Conservation (phyloP, 345 rosid genomes). For the Nephelium lappaceum region DNA sequence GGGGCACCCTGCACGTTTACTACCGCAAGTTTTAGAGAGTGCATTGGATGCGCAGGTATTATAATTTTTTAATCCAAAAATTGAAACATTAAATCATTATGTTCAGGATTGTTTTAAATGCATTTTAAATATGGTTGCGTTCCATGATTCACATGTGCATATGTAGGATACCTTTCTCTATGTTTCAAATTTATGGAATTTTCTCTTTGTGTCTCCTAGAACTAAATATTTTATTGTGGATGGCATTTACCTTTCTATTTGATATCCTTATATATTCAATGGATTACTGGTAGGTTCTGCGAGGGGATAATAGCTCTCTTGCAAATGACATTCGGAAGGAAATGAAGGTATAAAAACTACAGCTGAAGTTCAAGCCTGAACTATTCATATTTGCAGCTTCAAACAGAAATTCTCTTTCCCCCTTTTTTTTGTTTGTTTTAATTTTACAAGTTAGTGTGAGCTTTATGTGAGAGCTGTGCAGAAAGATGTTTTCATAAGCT, state of each 20-base stretch:
- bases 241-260: slow-evolving; percentile 4
- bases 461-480: not conserved
- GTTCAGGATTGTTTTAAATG: slow-evolving; percentile 12
- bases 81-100: not conserved
- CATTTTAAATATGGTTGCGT: not conserved
- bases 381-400: not conserved
- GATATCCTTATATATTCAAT: slow-evolving; percentile 18
- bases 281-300: slow-evolving; percentile 58
- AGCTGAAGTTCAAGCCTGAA: not conserved
- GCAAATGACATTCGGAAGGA: slow-evolving; percentile 95
- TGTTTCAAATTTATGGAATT: not conserved
- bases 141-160: not conserved
- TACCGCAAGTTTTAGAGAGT: slow-evolving; percentile 91
- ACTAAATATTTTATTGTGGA: slow-evolving; percentile 10
- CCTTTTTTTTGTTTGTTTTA: not conserved
- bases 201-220: slow-evolving; percentile 4
- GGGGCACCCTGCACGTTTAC: slow-evolving; percentile 94
- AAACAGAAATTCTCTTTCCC: not conserved
- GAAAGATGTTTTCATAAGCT: not conserved
- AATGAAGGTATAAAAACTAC: slow-evolving; percentile 65
- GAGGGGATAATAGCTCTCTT: slow-evolving; percentile 82
- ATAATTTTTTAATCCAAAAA: not conserved
- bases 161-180: not conserved
- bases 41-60: slow-evolving; percentile 91
- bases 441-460: not conserved